phyloP scores from a whole-genome alignment of 2,329 filamentous ascomycete species.

The Myrmaecium sp. region DNA sequence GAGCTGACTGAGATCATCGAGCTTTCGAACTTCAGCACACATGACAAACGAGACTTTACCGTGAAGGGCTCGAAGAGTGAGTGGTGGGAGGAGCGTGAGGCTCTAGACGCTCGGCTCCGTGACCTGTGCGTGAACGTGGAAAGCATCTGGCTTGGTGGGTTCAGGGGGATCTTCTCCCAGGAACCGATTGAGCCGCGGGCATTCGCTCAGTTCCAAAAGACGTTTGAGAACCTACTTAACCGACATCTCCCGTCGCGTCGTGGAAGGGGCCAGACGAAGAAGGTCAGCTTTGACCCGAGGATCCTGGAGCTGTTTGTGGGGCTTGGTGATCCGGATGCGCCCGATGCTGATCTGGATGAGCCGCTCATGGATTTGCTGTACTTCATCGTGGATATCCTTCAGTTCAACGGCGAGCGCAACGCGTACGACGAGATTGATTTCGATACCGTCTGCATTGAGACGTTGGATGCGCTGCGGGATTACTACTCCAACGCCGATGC shows the following conservation, averaged over 20 bases:
- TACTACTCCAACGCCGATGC: constrained; percentile 44
- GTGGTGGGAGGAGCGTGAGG: constrained; percentile 82
- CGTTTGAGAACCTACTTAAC: constrained; percentile 64
- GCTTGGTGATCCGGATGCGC: constrained; percentile 54
- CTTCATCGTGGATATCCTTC: constrained; percentile 88
- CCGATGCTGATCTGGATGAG: constrained; percentile 65
- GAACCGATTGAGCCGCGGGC: constrained; percentile 44
- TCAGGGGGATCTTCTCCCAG: constrained; percentile 83
- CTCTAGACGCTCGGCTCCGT: constrained; percentile 58
- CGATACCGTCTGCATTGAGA: constrained; percentile 63
- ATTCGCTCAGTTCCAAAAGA: constrained; percentile 58
- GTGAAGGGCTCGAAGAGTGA: constrained; percentile 58
- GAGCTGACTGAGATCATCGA: constrained; percentile 74
- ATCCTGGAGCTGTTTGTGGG: constrained; percentile 82
- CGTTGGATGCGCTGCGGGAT: constrained; percentile 62
- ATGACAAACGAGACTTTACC: constrained; percentile 53
- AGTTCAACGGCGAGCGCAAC: constrained; percentile 91
- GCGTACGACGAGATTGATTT: constrained; percentile 98
- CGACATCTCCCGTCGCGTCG: constrained; percentile 73
- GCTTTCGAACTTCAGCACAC: constrained; percentile 68
- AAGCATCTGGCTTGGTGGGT: constrained; percentile 86
- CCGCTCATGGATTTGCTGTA: constrained; percentile 83
- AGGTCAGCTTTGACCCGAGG: constrained; percentile 40
- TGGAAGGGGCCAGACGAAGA: constrained; percentile 34
- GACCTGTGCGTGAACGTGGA: constrained; percentile 75